Evolutionary conservation across 179 eudicot genomes (phyloP), one percentile per base, ranked within the genome.

Genomic region (Carnegiea gigantea): DNA sequence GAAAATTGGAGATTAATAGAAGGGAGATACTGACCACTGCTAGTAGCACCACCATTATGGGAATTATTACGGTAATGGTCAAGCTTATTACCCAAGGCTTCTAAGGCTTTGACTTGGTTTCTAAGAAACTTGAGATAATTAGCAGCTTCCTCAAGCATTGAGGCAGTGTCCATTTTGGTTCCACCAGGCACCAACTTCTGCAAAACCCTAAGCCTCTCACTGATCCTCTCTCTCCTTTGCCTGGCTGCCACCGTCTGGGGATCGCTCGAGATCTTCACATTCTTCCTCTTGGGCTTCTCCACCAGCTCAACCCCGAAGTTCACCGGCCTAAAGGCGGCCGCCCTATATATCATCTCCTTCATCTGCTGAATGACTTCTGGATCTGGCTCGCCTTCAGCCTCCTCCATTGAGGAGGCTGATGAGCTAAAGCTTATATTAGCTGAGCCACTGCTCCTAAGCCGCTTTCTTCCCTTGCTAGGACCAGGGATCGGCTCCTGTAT

Each of bases 111-210:
- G 30, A 95, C 97, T 84, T 93, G 97, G 73, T 95, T 91, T 79
- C 93, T 91, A 26, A 95, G 84, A 79, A 95, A 95, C 89, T 92
- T 93, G 79, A 95, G 97, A 77, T 95, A 95, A 81, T 91, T 95
- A 43, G 98, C 98, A 73, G 98, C 98, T 82, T 95, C 98, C 84
- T 95, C 98, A 57, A 95, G 97, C 98, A 95, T 95, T 33, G 98
- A 90, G 20, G 98, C 98, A 14, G 98, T 95, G 82, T 95, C 98
- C 98, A 95, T 93, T 76, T 95, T 95, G 80, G 70, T 87, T 0
- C 98, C 98, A 20, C 98, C 98, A 5, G 98, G 98, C 3, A 95
- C 98, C 38, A 95, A 82, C 83, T 89, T 88, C 83, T 95, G 98
- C 85, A 95, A 86, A 65, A 90, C 97, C 81, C 98, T 88, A 62